Evolutionary conservation across 768 basidiomycete genomes (phyloP), one percentile per base, ranked within the genome.

Genomic region (Podaxis sp.): DNA sequence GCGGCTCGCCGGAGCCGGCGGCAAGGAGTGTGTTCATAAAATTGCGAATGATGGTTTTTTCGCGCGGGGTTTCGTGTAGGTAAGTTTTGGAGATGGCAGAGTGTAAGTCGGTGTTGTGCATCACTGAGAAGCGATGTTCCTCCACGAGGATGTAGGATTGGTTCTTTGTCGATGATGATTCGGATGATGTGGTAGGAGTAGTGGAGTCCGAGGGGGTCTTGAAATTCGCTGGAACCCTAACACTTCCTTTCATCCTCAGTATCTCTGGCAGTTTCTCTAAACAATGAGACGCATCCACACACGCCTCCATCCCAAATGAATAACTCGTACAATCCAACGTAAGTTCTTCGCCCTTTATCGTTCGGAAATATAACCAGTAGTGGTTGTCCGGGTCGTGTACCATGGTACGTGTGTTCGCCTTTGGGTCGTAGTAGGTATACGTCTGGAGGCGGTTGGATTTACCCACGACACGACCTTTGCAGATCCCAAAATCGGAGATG

Each of bases 301-400:
- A 48, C 11, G 47, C 13, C 21, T 48, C 21, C 47, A 48, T 27
- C 11, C 47, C 47, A 27, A 23, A 48, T 3, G 47, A 27, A 23
- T 7, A 55, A 47, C 54, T 32, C 52, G 46, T 36, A 44, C 71
- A 70, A 51, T 82, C 79, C 27, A 82, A 66, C 14, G 69, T 68
- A n/a, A 80, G 61, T 27, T 77, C 73, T 55, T 80, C 73, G 1
- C 78, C 80, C 1, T 70, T 63, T 1, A 77, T 62, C 2, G 76
- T 80, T 4, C 67, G 76, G 72, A 82, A 80, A 64, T 79, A 82
- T 6, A 81, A 68, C 79, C 80, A 81, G 62, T 80, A 80, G 62
- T 81, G 80, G 18, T 81, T 75, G 28, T 75, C 61, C 1, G 79
- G 77, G 61, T 79, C 74, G 50, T 80, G 80, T 2, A 62, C 71